These are phyloP conservation scores for Neofusicoccum laricinum DNA, from an alignment of 2,329 filamentous ascomycete species.

Conservation along the genomic window DNA sequence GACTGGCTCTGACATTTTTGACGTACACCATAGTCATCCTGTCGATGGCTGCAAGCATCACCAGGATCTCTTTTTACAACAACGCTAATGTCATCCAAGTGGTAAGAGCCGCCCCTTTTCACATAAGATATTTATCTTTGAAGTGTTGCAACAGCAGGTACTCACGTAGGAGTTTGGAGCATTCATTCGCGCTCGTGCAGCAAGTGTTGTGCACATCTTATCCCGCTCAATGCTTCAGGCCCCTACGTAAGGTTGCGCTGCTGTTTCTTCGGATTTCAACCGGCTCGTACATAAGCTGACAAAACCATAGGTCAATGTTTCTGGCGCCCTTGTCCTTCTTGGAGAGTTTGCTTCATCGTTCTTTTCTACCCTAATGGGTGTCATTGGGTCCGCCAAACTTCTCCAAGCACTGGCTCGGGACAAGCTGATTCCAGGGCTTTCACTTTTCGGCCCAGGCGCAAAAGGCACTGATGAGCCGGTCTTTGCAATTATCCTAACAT, in stretches of 20 bases:
- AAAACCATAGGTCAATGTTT: slow-evolving; percentile 63
- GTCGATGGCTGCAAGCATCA: slow-evolving; percentile 73
- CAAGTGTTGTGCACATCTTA: no score
- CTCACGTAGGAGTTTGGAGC: no score
- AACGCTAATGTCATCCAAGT: slow-evolving; percentile 79
- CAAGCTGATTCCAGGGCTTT: slow-evolving; percentile 71
- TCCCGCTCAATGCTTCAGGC: no score
- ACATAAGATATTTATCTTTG: no score
- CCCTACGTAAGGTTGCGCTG: no score
- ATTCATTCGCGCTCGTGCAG: no score
- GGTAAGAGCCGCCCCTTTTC: slow-evolving; percentile 34
- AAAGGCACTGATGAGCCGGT: slow-evolving; percentile 71
- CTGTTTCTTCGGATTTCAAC: background rate
- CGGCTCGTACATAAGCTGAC: background rate
- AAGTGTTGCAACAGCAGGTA: no score
- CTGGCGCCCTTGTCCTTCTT: slow-evolving; percentile 67
- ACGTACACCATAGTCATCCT: slow-evolving; percentile 75
- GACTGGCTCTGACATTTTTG: slow-evolving; percentile 71
- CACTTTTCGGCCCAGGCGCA: slow-evolving; percentile 71
- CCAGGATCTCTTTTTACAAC: slow-evolving; percentile 67
- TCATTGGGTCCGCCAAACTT: slow-evolving; percentile 81
- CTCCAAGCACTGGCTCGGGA: slow-evolving; percentile 81
- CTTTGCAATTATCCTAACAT: slow-evolving; percentile 73
- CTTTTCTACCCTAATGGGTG: slow-evolving; percentile 83
- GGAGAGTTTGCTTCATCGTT: slow-evolving; percentile 80